Percentiles rank a stretch among this genome's conserved stretches.
phyloP scores from a whole-genome alignment of 2,329 filamentous ascomycete genomes.

The Canariomyces notabilis region DNA sequence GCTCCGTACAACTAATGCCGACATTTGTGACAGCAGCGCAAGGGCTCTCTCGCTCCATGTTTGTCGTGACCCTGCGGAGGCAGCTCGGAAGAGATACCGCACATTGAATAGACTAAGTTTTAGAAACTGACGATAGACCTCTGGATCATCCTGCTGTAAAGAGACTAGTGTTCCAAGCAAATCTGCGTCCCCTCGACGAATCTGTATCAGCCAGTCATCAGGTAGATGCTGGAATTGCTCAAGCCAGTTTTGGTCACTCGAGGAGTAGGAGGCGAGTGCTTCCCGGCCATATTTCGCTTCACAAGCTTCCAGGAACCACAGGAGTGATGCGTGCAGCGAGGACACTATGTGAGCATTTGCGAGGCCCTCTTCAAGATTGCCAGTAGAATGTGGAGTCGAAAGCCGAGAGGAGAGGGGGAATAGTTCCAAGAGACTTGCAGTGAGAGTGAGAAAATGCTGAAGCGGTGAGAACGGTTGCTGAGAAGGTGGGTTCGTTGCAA shows the following conservation, averaged over 20 bases:
- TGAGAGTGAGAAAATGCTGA: conserved; percentile 37
- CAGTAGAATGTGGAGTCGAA: conserved; percentile 17
- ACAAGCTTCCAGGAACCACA: conserved; percentile 37
- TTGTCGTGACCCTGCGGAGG: conserved; percentile 3
- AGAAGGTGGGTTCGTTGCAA: conserved; percentile 5
- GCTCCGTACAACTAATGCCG: conserved; percentile 28
- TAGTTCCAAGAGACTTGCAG: conserved; percentile 29
- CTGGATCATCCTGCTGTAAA: conserved; percentile 13
- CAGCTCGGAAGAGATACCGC: conserved; percentile 36
- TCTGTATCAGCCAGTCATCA: conserved; percentile 20
- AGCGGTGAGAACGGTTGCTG: conserved; percentile 18
- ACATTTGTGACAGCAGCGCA: conserved; percentile 27
- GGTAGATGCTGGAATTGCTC: conserved; percentile 22
- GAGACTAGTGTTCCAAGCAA: background rate
- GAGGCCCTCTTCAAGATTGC: conserved; percentile 19
- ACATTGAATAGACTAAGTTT: conserved; percentile 35
- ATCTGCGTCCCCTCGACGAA: background rate
- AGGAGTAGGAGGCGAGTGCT: conserved; percentile 10
- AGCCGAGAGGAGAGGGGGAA: conserved; percentile 17
- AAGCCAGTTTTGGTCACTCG: conserved; percentile 17
- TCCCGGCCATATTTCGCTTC: conserved; percentile 17
- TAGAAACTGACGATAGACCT: conserved; percentile 32
- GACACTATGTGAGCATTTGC: conserved; percentile 37
- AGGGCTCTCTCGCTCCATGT: conserved; percentile 22
- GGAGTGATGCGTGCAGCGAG: conserved; percentile 30